These are phyloP conservation scores for Aspergillus sclerotioniger DNA, from an alignment of 495 filamentous ascomycete species.

Conservation along the genomic window DNA sequence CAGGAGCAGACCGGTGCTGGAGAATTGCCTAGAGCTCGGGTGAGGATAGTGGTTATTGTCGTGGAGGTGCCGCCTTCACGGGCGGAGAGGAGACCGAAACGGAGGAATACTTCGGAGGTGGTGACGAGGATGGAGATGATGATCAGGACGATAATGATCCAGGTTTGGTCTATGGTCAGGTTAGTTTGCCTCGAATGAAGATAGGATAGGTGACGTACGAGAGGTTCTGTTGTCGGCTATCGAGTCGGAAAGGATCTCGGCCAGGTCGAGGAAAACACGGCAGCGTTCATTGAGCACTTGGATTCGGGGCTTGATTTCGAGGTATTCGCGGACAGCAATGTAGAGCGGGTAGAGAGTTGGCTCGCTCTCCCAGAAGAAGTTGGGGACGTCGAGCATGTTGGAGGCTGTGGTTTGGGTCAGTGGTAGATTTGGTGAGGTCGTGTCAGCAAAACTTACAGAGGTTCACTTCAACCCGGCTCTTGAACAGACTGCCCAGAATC, in stretches of 20 bases:
- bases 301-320: slow-evolving; percentile 93
- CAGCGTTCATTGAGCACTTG: slow-evolving; percentile 96
- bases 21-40: slow-evolving; percentile 11
- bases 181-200: not conserved
- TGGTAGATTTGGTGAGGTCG: not conserved
- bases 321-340: slow-evolving; percentile 90
- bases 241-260: slow-evolving; percentile 89
- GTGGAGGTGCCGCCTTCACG: slow-evolving; percentile 25
- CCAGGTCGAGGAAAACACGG: slow-evolving; percentile 92
- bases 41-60: slow-evolving; percentile 11
- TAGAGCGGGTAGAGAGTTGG: slow-evolving; percentile 94
- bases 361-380: slow-evolving; percentile 98
- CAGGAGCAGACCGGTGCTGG: slow-evolving; percentile 1
- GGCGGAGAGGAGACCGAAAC: slow-evolving; percentile 72
- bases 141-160: slow-evolving; percentile 97
- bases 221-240: slow-evolving; percentile 95
- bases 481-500: slow-evolving; percentile 87
- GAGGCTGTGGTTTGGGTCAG: slow-evolving; percentile 59
- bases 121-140: slow-evolving; percentile 87
- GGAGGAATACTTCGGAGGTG: slow-evolving; percentile 79
- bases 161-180: slow-evolving; percentile 64
- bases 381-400: slow-evolving; percentile 95
- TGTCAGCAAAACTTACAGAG: slow-evolving; percentile 64
- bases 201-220: slow-evolving; percentile 33
- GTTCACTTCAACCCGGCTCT: slow-evolving; percentile 94